These are phyloP conservation scores for Heliocybe sulcata DNA, from an alignment of 1,284 basidiomycete species.

Conservation along the genomic window DNA sequence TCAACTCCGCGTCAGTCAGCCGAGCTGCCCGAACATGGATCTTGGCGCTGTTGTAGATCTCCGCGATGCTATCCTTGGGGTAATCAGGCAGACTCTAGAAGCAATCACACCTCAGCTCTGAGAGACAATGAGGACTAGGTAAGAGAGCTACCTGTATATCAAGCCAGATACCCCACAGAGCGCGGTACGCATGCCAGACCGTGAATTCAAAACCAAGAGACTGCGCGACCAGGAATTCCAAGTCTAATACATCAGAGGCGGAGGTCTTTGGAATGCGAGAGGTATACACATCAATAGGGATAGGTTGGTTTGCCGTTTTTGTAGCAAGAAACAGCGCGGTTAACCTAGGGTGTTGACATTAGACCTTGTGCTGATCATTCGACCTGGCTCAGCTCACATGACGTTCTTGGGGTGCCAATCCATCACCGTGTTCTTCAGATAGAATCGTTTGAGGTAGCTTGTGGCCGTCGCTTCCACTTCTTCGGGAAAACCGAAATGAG, in stretches of 20 bases:
- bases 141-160: conserved; percentile 72
- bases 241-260: conserved; percentile 78
- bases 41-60: conserved; percentile 53
- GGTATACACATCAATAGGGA: conserved; percentile 82
- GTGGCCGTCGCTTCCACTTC: conserved; percentile 91
- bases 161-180: conserved; percentile 85
- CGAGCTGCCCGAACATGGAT: conserved; percentile 65
- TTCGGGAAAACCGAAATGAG: conserved; percentile 83
- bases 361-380: background rate
- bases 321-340: conserved; percentile 93
- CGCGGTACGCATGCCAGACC: conserved; percentile 85
- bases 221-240: conserved; percentile 95
- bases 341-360: conserved; percentile 48
- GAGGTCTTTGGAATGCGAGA: conserved; percentile 73
- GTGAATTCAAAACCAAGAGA: conserved; percentile 91
- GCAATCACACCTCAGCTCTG: background rate
- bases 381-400: conserved; percentile 42
- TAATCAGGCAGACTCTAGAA: conserved; percentile 43
- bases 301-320: conserved; percentile 93
- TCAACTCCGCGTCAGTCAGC: conserved; percentile 87
- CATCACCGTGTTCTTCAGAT: conserved; percentile 97
- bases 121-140: conserved; percentile 5
- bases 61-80: conserved; percentile 33
- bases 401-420: conserved; percentile 99
- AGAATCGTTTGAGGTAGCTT: conserved; percentile 93